Percentiles rank a stretch among this genome's conserved stretches.
Conservation (phyloP, 202 grass and related monocot genomes). For the Brachypodium distachyon region DNA sequence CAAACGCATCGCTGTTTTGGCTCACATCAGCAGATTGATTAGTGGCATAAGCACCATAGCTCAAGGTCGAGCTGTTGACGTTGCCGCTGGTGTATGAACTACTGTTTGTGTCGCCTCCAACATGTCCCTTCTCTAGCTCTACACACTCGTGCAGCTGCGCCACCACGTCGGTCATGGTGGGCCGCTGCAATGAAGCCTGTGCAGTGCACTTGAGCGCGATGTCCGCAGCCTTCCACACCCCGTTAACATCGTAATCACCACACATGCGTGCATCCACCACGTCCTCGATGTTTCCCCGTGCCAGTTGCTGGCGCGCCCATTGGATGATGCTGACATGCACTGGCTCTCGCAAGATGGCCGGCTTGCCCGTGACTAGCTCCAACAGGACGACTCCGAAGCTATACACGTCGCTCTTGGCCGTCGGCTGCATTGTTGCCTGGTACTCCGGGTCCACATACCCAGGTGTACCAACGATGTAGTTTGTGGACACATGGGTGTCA, state of each 20-base stretch:
- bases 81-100: neutral
- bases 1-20: constrained; percentile 24
- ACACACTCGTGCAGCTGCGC: constrained; percentile 30
- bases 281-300: constrained; percentile 33
- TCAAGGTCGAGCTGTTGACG: neutral
- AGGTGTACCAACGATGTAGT: constrained; percentile 28
- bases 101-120: neutral
- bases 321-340: constrained; percentile 12
- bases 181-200: neutral
- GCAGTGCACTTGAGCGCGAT: constrained; percentile 44
- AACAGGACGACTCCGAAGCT: constrained; percentile 44
- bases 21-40: constrained; percentile 16
- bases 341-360: constrained; percentile 1
- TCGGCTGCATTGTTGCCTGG: constrained; percentile 17
- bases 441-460: constrained; percentile 72
- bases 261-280: constrained; percentile 31
- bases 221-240: constrained; percentile 39
- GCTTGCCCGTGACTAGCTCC: constrained; percentile 45
- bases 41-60: neutral
- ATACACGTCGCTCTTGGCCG: constrained; percentile 48
- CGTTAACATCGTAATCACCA: constrained; percentile 34
- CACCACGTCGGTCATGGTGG: constrained; percentile 36
- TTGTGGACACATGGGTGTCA: constrained; percentile 28
- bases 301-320: constrained; percentile 29
- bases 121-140: constrained; percentile 8